Base-by-base conservation (phyloP, 2,329 filamentous ascomycete genomes). In the Botrytis cinerea region DNA sequence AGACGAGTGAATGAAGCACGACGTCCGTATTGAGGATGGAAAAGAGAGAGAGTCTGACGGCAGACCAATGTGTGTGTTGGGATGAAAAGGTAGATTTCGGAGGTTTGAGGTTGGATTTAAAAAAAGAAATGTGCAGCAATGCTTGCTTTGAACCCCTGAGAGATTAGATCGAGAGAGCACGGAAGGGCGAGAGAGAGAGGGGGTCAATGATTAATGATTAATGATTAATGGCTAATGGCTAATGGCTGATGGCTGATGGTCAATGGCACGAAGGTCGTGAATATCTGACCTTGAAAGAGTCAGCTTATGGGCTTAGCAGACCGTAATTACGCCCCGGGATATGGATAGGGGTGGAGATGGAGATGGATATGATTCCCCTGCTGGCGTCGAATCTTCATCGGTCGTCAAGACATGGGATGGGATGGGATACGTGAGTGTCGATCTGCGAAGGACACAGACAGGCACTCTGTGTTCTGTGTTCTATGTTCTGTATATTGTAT, bases 61-160 rank as follows among this genome's bases (percentile, higher is more conserved):
- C 22, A 25, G 46, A 51, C 22, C 46, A 51, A 35, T 59, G 28
- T 12, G 10, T 54, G 28, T 20, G 28, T 25, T 25, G 40, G 38
- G 35, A 62, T 38, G 35, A 38, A 38, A n/a, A 38, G 32, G 38
- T 3, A 40, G 25, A 18, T 43, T 43, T 62, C 38, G 25, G 25
- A 62, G 60, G 60, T n/a, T 28, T 61, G 18, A 61, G 20, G 20
- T 8, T 64, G n/a, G 40, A 64, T 46, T 32, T 64, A 35, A 64
- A 64, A 32, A 64, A 64, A 46, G 28, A 64, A 64, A 64, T 35
- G 18, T 62, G 59, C 22, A 62, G 35, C 5, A 20, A 63, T 45
- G 60, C 61, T 63, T 63, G 38, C 61, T 38, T 38, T n/a, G 63
- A 66, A 51, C 32, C 45, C 63, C 63, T 48, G 45, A 66, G 63